Evolutionary conservation across 1,284 basidiomycete genomes (phyloP), one percentile per base, ranked within the genome.

Genomic region (Xanthoconium separans): DNA sequence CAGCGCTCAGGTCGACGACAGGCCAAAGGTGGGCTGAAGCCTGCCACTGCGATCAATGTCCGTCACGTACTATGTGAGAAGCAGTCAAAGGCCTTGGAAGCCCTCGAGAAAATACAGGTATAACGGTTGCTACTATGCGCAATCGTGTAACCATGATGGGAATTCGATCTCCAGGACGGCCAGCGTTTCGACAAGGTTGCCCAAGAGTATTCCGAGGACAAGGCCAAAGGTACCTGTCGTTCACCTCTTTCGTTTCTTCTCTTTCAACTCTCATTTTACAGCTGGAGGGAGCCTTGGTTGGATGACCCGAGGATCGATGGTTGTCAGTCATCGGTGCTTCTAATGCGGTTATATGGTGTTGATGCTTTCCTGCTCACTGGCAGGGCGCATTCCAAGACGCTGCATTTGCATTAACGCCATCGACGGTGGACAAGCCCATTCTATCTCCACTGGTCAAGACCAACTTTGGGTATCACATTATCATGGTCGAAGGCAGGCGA

Each of bases 51-150:
- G 24, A 75, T 93, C 40, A 92, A 92, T 64, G 89, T 93, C 30
- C 83, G 91, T 24, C 91, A 93, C 68, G 90, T 93, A 47, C 74
- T 93, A 20, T 93, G 91, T 70, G 91, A 93, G 71, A 93, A 93
- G 63, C 87, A 91, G 54, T 87, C 87, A 8, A 88, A 81, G 62
- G 87, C 82, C 1, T 75, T 77, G 47, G 89, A 93, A 65, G 91
- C 91, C 1, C 67, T 92, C 45, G 77, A 84, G 68, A 89, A 89
- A 70, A 81, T 93, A 42, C 80, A 91, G 78, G 87, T 87, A 64
- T 47, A 62, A 44, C 1, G 12, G 18, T 29, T 16, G 24, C 51
- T 20, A 45, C 48, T 22, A 54, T 51, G 24, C 22, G 8, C 13
- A 30, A 44, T 41, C 43, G 54, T 15, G 20, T 46, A 30, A 58